Evolutionary conservation across 768 basidiomycete genomes (phyloP), one percentile per base, ranked within the genome.

Genomic region (Mycena polygramma): DNA sequence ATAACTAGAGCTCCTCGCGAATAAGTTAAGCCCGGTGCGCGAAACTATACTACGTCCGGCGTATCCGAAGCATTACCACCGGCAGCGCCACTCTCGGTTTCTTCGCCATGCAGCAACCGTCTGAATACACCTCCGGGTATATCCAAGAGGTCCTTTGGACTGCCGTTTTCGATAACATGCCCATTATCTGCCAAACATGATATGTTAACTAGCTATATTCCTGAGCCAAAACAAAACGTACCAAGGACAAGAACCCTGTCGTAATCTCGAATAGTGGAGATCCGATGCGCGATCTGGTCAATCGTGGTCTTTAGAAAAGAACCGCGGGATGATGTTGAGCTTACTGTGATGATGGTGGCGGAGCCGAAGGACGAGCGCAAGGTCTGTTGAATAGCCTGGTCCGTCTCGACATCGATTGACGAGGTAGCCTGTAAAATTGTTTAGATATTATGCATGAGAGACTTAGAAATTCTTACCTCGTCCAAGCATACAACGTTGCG

Each of bases 341-440:
- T 19, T 15, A 43, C 63, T 20, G 63, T 65, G 45, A 65, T 65
- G 10, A 65, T 65, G 36, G 63, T 65, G 2, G 63, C 54, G 20
- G 53, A 43, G 7, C 54, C 53, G 19, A 65, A 65, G 30, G 63
- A 65, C 20, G 63, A 46, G 54, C 63, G 63, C 22, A 65, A 30
- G 17, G 63, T 65, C 45, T 39, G 43, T 43, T 65, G 63, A 43
- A 65, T 65, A 14, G 63, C 63, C 13, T 65, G 63, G 36, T 65
- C 63, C 17, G 63, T 65, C 20, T 65, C 63, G 46, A 65, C 63
- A n/a, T 65, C 63, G 26, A 65, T 65, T 24, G 63, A 65, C n/a
- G 63, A 65, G 0, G 63, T 65, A 22, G 63, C 63, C 63, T 65
- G 24, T n/a, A 19, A 30, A 26, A 48, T 41, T 10, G 41, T 17